Conservation (phyloP, 495 filamentous ascomycete genomes). For the Penicillium tannophilum region DNA sequence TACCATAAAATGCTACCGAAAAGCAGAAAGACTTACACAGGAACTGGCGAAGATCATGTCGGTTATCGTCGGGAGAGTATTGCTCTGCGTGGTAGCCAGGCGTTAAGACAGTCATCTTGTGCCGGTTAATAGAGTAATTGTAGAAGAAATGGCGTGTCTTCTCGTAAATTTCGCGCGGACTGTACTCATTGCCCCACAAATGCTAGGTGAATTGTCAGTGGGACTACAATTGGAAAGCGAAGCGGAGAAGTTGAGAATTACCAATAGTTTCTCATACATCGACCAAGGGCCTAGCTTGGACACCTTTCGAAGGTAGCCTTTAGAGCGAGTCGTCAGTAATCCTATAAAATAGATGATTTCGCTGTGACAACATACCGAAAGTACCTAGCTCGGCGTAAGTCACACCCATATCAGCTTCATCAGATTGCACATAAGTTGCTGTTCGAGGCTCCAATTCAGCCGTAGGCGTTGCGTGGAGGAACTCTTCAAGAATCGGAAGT, state of each 20-base stretch:
- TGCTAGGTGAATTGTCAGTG: slow-evolving; percentile 30
- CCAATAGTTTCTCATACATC: slow-evolving; percentile 67
- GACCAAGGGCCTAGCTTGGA: slow-evolving; percentile 72
- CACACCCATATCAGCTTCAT: slow-evolving; percentile 79
- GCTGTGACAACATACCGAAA: slow-evolving; percentile 45
- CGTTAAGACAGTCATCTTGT: slow-evolving; percentile 69
- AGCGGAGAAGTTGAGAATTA: not conserved
- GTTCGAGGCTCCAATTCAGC: slow-evolving; percentile 86
- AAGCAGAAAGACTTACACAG: slow-evolving; percentile 24
- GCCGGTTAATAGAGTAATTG: slow-evolving; percentile 58
- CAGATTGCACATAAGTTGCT: slow-evolving; percentile 45
- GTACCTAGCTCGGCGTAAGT: slow-evolving; percentile 56
- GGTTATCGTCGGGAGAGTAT: slow-evolving; percentile 67
- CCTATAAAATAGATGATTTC: too few relatives aligned
- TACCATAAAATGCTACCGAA: not conserved
- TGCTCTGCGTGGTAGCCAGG: slow-evolving; percentile 46
- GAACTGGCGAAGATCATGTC: slow-evolving; percentile 70
- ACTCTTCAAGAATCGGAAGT: slow-evolving; percentile 71
- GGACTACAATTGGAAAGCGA: not conserved
- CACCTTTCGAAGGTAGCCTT: slow-evolving; percentile 61
- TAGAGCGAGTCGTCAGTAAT: not conserved
- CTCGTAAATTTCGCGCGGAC: slow-evolving; percentile 49
- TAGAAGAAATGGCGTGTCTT: slow-evolving; percentile 74
- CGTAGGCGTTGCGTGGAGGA: slow-evolving; percentile 75
- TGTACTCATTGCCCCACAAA: slow-evolving; percentile 61